Conservation (phyloP, 257 asterid species). For the Pogostemon cablin region DNA sequence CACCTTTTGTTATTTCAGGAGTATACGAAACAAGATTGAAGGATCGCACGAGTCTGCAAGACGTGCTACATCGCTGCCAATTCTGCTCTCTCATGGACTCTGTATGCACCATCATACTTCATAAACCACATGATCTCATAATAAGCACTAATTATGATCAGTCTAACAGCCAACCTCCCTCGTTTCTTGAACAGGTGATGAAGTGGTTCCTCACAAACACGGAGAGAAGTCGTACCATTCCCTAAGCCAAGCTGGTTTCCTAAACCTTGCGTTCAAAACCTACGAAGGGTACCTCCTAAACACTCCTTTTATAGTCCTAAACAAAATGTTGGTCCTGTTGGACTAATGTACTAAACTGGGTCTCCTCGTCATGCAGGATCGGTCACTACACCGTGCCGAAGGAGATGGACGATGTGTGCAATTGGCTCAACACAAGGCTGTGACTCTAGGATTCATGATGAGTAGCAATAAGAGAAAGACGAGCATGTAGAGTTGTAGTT, state of each 20-base stretch:
- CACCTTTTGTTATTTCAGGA: constrained; percentile 50
- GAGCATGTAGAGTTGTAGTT: constrained; percentile 35
- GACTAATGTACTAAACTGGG: not conserved
- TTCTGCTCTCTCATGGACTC: constrained; percentile 84
- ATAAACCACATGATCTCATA: not conserved
- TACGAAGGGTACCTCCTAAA: constrained; percentile 61
- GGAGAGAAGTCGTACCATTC: constrained; percentile 78
- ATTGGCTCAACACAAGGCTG: constrained; percentile 65
- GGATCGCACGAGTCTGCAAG: constrained; percentile 83
- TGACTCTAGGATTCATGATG: constrained; percentile 51
- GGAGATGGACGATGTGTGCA: constrained; percentile 91
- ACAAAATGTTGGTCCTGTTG: not conserved
- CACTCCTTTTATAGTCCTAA: constrained; percentile 15
- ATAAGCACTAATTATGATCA: not conserved
- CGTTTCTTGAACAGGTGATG: constrained; percentile 62
- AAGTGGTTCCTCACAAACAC: constrained; percentile 70
- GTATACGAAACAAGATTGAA: constrained; percentile 68
- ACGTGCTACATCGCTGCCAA: constrained; percentile 93
- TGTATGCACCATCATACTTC: constrained; percentile 47
- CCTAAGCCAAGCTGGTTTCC: constrained; percentile 81
- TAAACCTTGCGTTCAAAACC: constrained; percentile 61
- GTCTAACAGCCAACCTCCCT: constrained; percentile 25
- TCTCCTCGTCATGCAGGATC: constrained; percentile 48
- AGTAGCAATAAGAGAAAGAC: constrained; percentile 39
- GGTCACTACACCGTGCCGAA: constrained; percentile 90